Conservation (phyloP, 2,329 filamentous ascomycete genomes). For the Exophiala bonariae region DNA sequence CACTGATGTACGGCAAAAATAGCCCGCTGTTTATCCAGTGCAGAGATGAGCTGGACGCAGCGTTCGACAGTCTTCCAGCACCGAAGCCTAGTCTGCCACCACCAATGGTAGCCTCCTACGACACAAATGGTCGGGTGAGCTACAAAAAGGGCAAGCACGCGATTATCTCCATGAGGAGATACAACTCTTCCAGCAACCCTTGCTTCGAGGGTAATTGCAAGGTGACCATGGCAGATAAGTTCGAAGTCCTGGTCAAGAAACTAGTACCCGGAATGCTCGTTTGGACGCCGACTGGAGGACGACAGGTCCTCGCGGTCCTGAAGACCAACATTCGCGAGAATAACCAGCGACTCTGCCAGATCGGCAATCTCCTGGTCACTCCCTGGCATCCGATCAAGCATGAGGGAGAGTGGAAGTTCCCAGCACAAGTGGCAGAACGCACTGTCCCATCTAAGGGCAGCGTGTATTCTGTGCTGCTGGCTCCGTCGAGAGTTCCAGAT, state of each 20-base stretch:
- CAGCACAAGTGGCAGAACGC: constrained; percentile 37
- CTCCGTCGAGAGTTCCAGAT: constrained; percentile 33
- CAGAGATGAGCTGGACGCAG: constrained; percentile 50
- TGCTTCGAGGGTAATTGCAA: constrained; percentile 57
- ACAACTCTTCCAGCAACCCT: constrained; percentile 43
- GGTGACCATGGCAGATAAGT: constrained; percentile 48
- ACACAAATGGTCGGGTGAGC: constrained; percentile 1
- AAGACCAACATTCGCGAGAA: constrained; percentile 46
- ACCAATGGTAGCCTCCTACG: constrained; percentile 8
- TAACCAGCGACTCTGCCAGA: constrained; percentile 41
- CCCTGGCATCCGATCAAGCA: constrained; percentile 60
- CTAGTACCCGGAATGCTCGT: constrained; percentile 51
- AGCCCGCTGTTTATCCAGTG: constrained; percentile 56
- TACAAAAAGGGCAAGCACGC: constrained; percentile 2
- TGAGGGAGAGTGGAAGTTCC: constrained; percentile 50
- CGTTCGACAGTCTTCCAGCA: constrained; percentile 37
- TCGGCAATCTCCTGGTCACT: constrained; percentile 54
- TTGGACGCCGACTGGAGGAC: constrained; percentile 51
- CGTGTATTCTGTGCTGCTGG: constrained; percentile 60
- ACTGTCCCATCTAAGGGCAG: constrained; percentile 45
- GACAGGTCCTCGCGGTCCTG: constrained; percentile 53
- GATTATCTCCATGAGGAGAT: constrained; percentile 43
- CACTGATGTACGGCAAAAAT: constrained; percentile 53
- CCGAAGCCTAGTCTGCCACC: constrained; percentile 27
- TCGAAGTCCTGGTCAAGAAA: constrained; percentile 40